Evolutionary conservation across 768 basidiomycete species (phyloP), one percentile per base, ranked within the genome.

Genomic region (Dendrothele bispora): DNA sequence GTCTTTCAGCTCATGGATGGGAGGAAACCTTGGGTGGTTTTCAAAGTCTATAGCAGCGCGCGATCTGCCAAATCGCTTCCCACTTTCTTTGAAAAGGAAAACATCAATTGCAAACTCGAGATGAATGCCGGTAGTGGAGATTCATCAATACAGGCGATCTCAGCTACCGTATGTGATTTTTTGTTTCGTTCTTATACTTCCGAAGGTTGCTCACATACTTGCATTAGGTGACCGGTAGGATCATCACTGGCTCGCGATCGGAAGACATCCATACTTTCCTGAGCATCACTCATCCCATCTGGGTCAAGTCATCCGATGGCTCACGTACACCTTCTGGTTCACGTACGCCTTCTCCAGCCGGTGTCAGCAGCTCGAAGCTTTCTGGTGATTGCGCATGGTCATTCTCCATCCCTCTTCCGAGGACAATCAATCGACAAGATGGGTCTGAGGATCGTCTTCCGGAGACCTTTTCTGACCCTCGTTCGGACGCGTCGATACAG

Each of bases 1-100:
- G 52, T 72, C 29, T 78, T 70, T 54, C 63, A 69, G 32, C 56
- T 73, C 39, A 55, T 61, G 21, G 74, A 75, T 46, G 66, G 70
- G 29, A 75, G 71, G 54, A 67, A 60, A 37, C 70, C 74, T 47
- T 75, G 73, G 71, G 65, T 73, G 43, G 69, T 71, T 36, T 70
- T 78, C 46, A 73, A 67, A 42, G 61, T 78, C 49, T 64, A 60
- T 58, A 79, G 77, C 65, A 77, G 75, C 55, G 78, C 78, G 11
- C 77, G 75, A 59, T 78, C 78, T 3, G 62, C 72, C 8, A 74
- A 73, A 46, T 77, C 75, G 43, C 61, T 78, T 27, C 77, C 78
- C 7, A 75, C 74, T 18, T 77, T 75, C 59, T 75, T 73, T 55
- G 77, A 80, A 67, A 79, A 76, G 64, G 77, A 79, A 59, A 70